Conservation (phyloP, 305 asterid genomes). For the Fraxinus floribunda region DNA sequence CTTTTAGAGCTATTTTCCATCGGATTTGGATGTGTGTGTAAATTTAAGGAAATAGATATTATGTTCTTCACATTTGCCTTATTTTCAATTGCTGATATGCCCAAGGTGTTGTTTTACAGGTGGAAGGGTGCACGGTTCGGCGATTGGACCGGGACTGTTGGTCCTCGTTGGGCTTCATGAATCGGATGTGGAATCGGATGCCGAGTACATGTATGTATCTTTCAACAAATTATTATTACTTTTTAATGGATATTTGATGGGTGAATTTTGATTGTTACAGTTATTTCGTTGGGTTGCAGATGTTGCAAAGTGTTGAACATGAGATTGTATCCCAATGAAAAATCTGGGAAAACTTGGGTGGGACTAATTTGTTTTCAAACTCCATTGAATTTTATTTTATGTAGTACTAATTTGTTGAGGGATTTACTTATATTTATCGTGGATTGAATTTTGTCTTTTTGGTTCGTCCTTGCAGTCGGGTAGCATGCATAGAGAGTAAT, state of each 20-base stretch:
- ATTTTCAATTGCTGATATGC: neutral
- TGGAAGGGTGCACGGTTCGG: constrained; percentile 42
- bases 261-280: constrained; percentile 14
- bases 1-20: no score
- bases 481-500: no score
- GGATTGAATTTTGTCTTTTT: no score
- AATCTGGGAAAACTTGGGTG: constrained; percentile 72
- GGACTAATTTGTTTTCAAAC: no score
- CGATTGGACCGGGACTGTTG: constrained; percentile 49
- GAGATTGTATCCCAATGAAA: constrained; percentile 77
- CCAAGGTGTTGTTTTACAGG: constrained; percentile 28
- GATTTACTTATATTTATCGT: no score
- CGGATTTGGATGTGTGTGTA: no score
- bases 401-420: no score
- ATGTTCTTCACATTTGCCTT: neutral
- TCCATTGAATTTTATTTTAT: no score
- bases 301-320: constrained; percentile 93
- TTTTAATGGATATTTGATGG: neutral
- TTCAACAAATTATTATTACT: neutral
- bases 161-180: constrained; percentile 50
- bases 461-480: no score
- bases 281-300: constrained; percentile 49
- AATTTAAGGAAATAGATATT: no score
- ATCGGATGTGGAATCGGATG: constrained; percentile 39
- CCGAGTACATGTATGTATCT: constrained; percentile 41